Evolutionary conservation across 805 yeast genomes (phyloP).

Genomic region (Metschnikowia cerradonensis): DNA sequence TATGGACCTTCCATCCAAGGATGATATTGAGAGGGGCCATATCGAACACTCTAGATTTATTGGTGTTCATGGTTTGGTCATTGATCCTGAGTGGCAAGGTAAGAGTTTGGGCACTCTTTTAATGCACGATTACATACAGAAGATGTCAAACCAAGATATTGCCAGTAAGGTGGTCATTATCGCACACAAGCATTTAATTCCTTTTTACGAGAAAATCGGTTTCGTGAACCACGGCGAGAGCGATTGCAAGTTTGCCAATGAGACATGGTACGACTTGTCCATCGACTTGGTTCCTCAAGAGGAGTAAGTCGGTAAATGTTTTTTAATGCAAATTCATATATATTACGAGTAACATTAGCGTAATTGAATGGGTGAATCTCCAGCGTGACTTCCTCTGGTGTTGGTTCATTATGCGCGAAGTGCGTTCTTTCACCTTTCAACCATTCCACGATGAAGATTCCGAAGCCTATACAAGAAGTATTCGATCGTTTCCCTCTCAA

Average conservation of each 20-base stretch:
- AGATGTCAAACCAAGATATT: constrained; percentile 79
- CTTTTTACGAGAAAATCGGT: constrained; percentile 80
- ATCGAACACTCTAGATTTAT: constrained; percentile 67
- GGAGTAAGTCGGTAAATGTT: constrained; percentile 20
- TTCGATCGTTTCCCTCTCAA: constrained; percentile 52
- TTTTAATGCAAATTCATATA: background rate
- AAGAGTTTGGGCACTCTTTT: constrained; percentile 78
- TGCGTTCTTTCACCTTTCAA: background rate
- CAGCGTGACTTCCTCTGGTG: background rate
- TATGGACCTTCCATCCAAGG: constrained; percentile 54
- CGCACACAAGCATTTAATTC: constrained; percentile 63
- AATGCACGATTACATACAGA: constrained; percentile 86
- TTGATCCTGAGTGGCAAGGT: constrained; percentile 75
- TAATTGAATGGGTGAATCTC: background rate
- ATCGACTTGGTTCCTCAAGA: constrained; percentile 44
- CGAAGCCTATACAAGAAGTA: constrained; percentile 40
- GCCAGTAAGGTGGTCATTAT: constrained; percentile 74
- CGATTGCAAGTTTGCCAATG: constrained; percentile 53
- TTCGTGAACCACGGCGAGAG: constrained; percentile 69
- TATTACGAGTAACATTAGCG: background rate
- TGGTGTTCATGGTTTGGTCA: constrained; percentile 79
- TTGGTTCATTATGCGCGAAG: background rate
- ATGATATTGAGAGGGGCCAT: constrained; percentile 51
- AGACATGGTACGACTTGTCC: constrained; percentile 57
- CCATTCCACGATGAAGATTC: constrained; percentile 25